Conservation (phyloP, 2,329 filamentous ascomycete genomes). For the Aspergillus calidoustus region DNA sequence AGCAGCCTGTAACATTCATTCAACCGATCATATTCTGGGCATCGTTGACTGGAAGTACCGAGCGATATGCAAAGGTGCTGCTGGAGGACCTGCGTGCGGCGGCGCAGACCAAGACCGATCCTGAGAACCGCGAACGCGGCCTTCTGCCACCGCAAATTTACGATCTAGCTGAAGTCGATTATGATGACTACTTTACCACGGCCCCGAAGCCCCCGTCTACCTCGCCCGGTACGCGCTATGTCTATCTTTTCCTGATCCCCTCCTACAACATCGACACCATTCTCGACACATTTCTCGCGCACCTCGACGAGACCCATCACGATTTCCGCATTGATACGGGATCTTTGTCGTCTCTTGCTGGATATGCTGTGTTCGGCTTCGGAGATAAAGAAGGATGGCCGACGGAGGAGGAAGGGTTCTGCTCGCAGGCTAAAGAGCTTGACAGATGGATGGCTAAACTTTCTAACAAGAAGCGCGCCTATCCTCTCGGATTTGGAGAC, state of each 20-base stretch:
- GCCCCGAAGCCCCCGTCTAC: constrained; percentile 66
- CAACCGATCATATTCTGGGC: constrained; percentile 87
- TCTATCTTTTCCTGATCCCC: constrained; percentile 85
- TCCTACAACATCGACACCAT: constrained; percentile 96
- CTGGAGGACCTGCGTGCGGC: constrained; percentile 58
- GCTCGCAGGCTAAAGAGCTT: constrained; percentile 85
- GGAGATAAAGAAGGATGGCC: constrained; percentile 93
- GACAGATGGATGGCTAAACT: constrained; percentile 98
- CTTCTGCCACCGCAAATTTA: constrained; percentile 66
- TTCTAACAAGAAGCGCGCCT: constrained; percentile 83
- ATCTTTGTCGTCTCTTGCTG: constrained; percentile 74
- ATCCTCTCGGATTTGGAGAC: constrained; percentile 86
- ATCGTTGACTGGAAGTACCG: constrained; percentile 82
- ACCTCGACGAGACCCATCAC: constrained; percentile 89
- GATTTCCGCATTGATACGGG: constrained; percentile 96
- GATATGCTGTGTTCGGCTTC: constrained; percentile 93
- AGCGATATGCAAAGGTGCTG: constrained; percentile 71
- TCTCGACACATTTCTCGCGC: constrained; percentile 82
- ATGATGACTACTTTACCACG: constrained; percentile 88
- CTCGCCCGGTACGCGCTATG: constrained; percentile 59
- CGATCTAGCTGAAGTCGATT: constrained; percentile 84
- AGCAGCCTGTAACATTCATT: constrained; percentile 34
- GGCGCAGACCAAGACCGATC: constrained; percentile 31
- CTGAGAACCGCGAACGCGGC: constrained; percentile 32
- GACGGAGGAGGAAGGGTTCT: constrained; percentile 86